Evolutionary conservation across 371 early-diverging fungal genomes (phyloP).

Genomic region (Nosema granulosis): DNA sequence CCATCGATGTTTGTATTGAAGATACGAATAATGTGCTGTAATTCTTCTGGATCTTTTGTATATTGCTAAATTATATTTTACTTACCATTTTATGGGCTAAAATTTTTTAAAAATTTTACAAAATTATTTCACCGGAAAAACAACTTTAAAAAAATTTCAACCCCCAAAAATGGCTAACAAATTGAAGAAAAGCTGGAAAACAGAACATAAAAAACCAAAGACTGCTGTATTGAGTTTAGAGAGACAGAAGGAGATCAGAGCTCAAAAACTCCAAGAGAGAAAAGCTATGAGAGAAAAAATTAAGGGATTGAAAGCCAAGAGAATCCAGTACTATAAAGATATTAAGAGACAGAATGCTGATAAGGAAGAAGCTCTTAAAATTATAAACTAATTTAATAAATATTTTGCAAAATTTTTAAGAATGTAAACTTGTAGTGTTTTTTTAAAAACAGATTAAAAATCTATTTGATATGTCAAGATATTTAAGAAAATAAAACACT

Average conservation of each 20-base stretch:
- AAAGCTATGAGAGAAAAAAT: constrained; percentile 18
- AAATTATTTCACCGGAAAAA: not conserved
- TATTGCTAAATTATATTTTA: constrained; percentile 1
- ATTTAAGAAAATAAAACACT: no score
- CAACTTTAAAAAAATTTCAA: not conserved
- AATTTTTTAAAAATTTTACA: constrained; percentile 21
- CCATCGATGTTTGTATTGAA: constrained; percentile 99
- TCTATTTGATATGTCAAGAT: no score
- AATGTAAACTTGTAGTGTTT: no score
- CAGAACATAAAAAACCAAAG: constrained; percentile 10
- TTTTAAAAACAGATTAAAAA: no score
- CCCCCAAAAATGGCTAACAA: constrained; percentile 14
- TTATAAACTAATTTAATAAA: constrained; percentile 14
- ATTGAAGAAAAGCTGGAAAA: constrained; percentile 23
- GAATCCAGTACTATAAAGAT: constrained; percentile 9
- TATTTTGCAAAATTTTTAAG: no score
- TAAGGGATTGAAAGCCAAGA: constrained; percentile 20
- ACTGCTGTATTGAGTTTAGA: constrained; percentile 10
- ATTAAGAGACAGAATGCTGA: constrained; percentile 21
- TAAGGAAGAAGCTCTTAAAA: constrained; percentile 11
- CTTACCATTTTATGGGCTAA: constrained; percentile 29
- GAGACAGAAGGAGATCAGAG: constrained; percentile 16
- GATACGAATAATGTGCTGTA: constrained; percentile 96
- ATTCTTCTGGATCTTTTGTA: constrained; percentile 57
- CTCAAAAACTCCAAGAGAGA: not conserved